A percentile compares a stretch with the other conserved stretches of the same genome.
These are phyloP conservation scores for Stemphylium beticola DNA, from an alignment of 2,329 filamentous ascomycete species.

Conservation along the genomic window DNA sequence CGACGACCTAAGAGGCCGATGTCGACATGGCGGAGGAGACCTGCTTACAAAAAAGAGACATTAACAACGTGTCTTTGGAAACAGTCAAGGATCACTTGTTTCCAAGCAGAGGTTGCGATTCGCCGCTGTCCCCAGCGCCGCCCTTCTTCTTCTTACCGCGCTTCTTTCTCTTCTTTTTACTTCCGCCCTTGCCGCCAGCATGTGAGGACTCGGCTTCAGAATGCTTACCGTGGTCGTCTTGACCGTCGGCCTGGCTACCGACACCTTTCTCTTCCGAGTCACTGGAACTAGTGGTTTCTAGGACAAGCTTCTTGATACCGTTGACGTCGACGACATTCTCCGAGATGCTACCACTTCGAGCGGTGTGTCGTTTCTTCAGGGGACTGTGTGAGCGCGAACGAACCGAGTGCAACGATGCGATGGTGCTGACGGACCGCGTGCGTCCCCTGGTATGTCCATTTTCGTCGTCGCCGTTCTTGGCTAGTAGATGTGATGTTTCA, in stretches of 20 bases:
- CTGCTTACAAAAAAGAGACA: background rate
- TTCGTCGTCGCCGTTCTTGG: slow-evolving; percentile 21
- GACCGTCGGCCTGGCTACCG: slow-evolving; percentile 27
- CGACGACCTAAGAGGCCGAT: background rate
- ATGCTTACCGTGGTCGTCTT: slow-evolving; percentile 22
- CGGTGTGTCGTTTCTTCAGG: slow-evolving; percentile 54
- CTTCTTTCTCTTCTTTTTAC: slow-evolving; percentile 48
- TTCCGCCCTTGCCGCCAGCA: slow-evolving; percentile 26
- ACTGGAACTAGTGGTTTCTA: slow-evolving; percentile 69
- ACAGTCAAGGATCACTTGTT: slow-evolving; percentile 1
- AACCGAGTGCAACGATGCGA: slow-evolving; percentile 40
- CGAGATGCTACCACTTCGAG: slow-evolving; percentile 77
- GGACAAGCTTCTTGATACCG: slow-evolving; percentile 76
- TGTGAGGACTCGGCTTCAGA: slow-evolving; percentile 32
- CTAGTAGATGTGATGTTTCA: slow-evolving; percentile 22
- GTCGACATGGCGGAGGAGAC: slow-evolving; percentile 5
- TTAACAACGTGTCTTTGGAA: slow-evolving; percentile 3
- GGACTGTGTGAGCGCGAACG: slow-evolving; percentile 32
- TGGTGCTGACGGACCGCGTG: slow-evolving; percentile 40
- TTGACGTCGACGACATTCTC: slow-evolving; percentile 77
- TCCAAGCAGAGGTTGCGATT: slow-evolving; percentile 43
- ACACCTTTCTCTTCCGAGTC: slow-evolving; percentile 45
- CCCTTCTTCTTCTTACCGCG: slow-evolving; percentile 47
- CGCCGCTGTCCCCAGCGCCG: slow-evolving; percentile 32
- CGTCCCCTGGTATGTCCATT: slow-evolving; percentile 11